Conservation (phyloP, 352 stramenopile genomes). For the Phytopythium chamaehyphon region DNA sequence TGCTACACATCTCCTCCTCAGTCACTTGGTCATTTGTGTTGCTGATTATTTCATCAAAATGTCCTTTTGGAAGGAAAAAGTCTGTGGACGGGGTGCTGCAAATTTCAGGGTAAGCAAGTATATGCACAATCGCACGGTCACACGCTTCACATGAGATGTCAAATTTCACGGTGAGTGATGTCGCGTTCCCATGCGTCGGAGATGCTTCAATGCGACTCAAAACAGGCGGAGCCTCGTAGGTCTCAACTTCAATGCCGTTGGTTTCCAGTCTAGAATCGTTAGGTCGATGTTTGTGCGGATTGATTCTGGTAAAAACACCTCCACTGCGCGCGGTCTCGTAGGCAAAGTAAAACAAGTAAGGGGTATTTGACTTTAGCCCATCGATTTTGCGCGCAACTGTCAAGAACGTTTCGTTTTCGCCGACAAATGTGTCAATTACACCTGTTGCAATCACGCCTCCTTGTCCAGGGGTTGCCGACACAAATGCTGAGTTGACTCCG, state of each 20-base stretch:
- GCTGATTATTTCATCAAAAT: slow-evolving; percentile 7
- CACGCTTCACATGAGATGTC: slow-evolving; percentile 53
- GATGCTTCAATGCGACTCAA: slow-evolving; percentile 34
- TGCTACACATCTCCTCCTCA: slow-evolving; percentile 1
- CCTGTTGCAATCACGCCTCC: slow-evolving; percentile 42
- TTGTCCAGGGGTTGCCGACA: slow-evolving; percentile 14
- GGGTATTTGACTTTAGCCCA: slow-evolving; percentile 34
- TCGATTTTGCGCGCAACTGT: slow-evolving; percentile 31
- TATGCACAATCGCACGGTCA: slow-evolving; percentile 41
- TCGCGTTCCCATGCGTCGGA: slow-evolving; percentile 55
- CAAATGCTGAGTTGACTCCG: slow-evolving; percentile 19
- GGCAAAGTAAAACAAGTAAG: slow-evolving; percentile 70
- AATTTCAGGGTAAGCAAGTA: slow-evolving; percentile 33
- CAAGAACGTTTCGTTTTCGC: slow-evolving; percentile 50
- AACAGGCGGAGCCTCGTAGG: slow-evolving; percentile 39
- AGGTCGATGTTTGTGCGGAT: slow-evolving; percentile 46
- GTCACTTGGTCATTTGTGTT: neutral
- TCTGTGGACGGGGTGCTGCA: slow-evolving; percentile 23
- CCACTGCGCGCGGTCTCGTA: slow-evolving; percentile 65
- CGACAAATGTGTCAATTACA: slow-evolving; percentile 24
- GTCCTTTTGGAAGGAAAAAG: slow-evolving; percentile 4
- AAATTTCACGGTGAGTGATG: slow-evolving; percentile 47
- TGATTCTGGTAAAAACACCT: slow-evolving; percentile 67
- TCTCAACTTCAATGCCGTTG: slow-evolving; percentile 46
- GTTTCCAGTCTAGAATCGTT: slow-evolving; percentile 40